Conservation (phyloP, 192 early-diverging fungal species). For the Entomortierella chlamydospora region DNA sequence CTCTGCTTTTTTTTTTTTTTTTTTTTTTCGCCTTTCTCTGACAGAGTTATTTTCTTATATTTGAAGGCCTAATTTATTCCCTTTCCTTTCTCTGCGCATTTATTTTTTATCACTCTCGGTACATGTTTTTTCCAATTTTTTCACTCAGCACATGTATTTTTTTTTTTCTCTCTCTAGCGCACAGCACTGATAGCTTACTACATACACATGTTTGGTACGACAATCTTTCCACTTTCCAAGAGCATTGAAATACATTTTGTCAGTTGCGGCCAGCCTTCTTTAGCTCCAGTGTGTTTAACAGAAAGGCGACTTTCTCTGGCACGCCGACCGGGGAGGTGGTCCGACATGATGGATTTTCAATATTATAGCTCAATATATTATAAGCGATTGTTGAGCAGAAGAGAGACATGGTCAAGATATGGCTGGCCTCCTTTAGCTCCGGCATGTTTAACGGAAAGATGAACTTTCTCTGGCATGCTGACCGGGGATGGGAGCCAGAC, state of each 20-base stretch:
- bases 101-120: too few species aligned
- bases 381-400: slow-evolving; percentile 1
- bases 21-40: too few species aligned
- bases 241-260: neutral
- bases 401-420: slow-evolving; percentile 2
- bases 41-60: too few species aligned
- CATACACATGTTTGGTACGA: neutral
- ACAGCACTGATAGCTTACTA: too few species aligned
- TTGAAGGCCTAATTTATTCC: too few species aligned
- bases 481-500: slow-evolving; percentile 11
- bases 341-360: neutral
- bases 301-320: slow-evolving; percentile 10
- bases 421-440: slow-evolving; percentile 11
- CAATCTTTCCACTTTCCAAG: slow-evolving; percentile 1
- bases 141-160: too few species aligned
- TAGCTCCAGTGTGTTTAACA: slow-evolving; percentile 11
- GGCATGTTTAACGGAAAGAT: slow-evolving; percentile 9
- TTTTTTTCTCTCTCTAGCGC: too few species aligned
- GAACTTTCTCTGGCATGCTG: slow-evolving; percentile 11
- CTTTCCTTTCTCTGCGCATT: too few species aligned
- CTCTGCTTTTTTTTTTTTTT: too few species aligned
- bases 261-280: slow-evolving; percentile 4
- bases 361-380: slow-evolving; percentile 1
- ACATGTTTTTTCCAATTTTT: too few species aligned
- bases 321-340: slow-evolving; percentile 10